Percentiles rank a stretch among this genome's conserved stretches.
phyloP scores from a whole-genome alignment of 495 filamentous ascomycete species.

The Schizothecium vesticola region DNA sequence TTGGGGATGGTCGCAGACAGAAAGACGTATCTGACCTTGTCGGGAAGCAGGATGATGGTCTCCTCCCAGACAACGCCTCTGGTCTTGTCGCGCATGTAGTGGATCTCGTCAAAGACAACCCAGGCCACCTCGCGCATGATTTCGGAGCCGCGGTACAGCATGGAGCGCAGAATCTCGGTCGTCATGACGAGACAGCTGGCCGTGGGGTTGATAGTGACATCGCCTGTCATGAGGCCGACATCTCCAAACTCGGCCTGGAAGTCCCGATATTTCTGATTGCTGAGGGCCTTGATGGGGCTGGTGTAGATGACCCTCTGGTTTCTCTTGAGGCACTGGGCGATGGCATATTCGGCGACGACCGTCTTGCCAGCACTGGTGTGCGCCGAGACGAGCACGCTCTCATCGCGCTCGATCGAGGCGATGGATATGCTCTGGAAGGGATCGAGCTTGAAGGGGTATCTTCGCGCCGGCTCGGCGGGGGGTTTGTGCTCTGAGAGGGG shows the following conservation, averaged over 20 bases:
- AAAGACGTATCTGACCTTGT: conserved; percentile 98
- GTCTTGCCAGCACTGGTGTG: conserved; percentile 98
- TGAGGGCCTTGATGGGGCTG: conserved; percentile 96
- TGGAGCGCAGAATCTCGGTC: conserved; percentile 96
- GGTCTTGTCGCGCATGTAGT: conserved; percentile 92
- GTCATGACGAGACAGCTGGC: conserved; percentile 99
- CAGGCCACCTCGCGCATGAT: conserved; percentile 98
- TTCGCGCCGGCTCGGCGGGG: conserved; percentile 75
- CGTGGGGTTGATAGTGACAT: conserved; percentile 98
- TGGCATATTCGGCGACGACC: conserved; percentile 95
- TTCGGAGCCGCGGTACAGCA: conserved; percentile 96
- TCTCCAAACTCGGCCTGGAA: conserved; percentile 94
- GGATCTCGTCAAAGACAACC: conserved; percentile 98
- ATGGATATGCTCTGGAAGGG: conserved; percentile 94
- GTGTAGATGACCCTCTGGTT: conserved; percentile 99
- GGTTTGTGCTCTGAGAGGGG: conserved; percentile 87
- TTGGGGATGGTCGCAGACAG: conserved; percentile 98
- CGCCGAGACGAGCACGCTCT: conserved; percentile 94
- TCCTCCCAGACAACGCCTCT: conserved; percentile 99
- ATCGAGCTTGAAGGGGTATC: conserved; percentile 85
- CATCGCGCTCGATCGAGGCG: conserved; percentile 85
- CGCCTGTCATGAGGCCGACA: conserved; percentile 96
- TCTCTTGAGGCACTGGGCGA: conserved; percentile 91
- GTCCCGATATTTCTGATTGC: conserved; percentile 97
- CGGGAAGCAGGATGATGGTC: conserved; percentile 92